Conservation (phyloP, 306 rosid species). For the Abrus pulchellus region DNA sequence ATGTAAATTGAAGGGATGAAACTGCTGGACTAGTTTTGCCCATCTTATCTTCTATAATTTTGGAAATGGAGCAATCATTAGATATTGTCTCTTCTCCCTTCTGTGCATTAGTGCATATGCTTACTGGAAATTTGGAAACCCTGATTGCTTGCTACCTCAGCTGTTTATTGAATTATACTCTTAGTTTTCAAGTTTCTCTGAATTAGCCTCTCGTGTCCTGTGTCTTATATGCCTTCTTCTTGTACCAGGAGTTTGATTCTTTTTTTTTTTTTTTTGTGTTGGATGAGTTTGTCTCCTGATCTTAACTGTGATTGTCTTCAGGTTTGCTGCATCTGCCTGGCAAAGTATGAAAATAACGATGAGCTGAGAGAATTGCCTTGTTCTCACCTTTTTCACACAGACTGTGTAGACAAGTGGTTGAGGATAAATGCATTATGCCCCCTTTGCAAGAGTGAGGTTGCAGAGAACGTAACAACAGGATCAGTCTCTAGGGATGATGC, state of each 20-base stretch:
- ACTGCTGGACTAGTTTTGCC: background rate
- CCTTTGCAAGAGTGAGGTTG: conserved; percentile 83
- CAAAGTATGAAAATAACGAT: conserved; percentile 77
- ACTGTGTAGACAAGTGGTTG: conserved; percentile 91
- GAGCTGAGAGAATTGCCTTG: conserved; percentile 90
- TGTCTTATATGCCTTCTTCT: conserved; percentile 2
- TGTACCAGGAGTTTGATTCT: background rate
- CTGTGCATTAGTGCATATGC: background rate
- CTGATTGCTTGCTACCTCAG: background rate
- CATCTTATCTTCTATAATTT: background rate
- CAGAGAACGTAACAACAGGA: conserved; percentile 48
- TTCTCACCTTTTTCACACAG: conserved; percentile 90
- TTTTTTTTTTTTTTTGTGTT: background rate
- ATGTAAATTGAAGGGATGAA: background rate
- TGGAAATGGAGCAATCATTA: conserved; percentile 2
- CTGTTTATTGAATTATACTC: conserved; percentile 3
- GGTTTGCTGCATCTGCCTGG: conserved; percentile 92
- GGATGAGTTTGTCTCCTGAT: conserved; percentile 1
- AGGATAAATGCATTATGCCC: conserved; percentile 90
- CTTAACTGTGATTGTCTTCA: conserved; percentile 49
- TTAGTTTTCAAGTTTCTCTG: conserved; percentile 10
- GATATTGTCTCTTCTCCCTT: conserved; percentile 19
- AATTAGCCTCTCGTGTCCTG: background rate
- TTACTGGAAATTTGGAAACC: background rate
- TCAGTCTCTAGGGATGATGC: conserved; percentile 50